Conservation (phyloP, 257 asterid species). For the Agastache rugosa region DNA sequence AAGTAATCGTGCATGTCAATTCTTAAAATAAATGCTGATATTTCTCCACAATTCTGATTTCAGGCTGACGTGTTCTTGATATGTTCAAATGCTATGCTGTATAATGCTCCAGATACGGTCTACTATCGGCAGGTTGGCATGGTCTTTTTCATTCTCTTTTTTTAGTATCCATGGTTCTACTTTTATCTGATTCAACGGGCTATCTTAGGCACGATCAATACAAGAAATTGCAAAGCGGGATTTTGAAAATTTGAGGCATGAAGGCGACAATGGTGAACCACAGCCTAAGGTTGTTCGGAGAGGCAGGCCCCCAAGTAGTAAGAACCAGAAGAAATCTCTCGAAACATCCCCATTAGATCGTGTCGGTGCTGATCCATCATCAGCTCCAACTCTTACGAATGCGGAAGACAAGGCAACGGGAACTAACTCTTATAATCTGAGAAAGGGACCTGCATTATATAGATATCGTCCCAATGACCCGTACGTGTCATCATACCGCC, state of each 20-base stretch:
- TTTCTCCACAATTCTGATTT: constrained; percentile 29
- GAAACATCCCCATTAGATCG: constrained; percentile 65
- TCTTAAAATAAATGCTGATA: constrained; percentile 17
- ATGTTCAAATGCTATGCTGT: constrained; percentile 94
- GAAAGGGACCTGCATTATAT: constrained; percentile 62
- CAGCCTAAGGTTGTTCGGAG: constrained; percentile 93
- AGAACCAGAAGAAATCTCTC: constrained; percentile 63
- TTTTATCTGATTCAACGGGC: constrained; percentile 31
- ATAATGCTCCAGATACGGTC: constrained; percentile 81
- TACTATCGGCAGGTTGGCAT: constrained; percentile 84
- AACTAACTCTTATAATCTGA: constrained; percentile 75
- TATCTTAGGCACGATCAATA: constrained; percentile 80
- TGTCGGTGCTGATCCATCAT: constrained; percentile 57
- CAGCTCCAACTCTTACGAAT: constrained; percentile 63
- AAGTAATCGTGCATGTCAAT: constrained; percentile 19
- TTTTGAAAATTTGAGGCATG: constrained; percentile 81
- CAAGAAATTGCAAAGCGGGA: constrained; percentile 86
- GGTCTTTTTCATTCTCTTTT: constrained; percentile 9
- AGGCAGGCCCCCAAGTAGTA: constrained; percentile 93
- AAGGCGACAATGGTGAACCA: constrained; percentile 90
- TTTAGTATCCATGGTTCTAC: not conserved
- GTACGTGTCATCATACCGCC: constrained; percentile 52
- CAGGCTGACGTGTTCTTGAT: constrained; percentile 92
- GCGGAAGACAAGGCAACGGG: constrained; percentile 68
- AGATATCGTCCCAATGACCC: constrained; percentile 60